These are phyloP conservation scores for Nakataea oryzae DNA, from an alignment of 2,329 filamentous ascomycete genomes.

Conservation along the genomic window DNA sequence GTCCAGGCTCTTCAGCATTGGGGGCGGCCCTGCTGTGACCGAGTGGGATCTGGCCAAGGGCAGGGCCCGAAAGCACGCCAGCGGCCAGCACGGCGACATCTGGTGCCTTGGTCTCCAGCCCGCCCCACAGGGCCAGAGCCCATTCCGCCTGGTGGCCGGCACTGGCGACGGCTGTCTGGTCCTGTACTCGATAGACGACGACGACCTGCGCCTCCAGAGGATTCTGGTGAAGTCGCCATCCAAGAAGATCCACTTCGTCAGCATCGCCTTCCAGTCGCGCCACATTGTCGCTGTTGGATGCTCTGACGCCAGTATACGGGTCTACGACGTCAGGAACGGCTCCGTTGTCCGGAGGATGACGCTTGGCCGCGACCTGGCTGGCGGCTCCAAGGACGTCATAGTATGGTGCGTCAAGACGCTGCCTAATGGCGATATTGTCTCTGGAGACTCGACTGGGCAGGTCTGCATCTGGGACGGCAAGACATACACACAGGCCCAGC, in stretches of 20 bases:
- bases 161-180: conserved; percentile 88
- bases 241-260: conserved; percentile 82
- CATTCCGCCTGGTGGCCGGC: conserved; percentile 55
- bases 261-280: conserved; percentile 79
- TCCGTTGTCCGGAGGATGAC: conserved; percentile 73
- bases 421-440: conserved; percentile 80
- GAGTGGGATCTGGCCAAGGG: conserved; percentile 89
- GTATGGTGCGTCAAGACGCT: conserved; percentile 91
- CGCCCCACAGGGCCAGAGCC: conserved; percentile 22
- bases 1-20: conserved; percentile 88
- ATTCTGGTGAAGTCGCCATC: conserved; percentile 55
- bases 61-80: conserved; percentile 68
- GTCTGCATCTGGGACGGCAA: conserved; percentile 89
- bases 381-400: conserved; percentile 74
- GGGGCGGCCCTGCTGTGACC: conserved; percentile 82
- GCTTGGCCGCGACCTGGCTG: conserved; percentile 65
- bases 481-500: conserved; percentile 79
- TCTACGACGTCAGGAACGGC: conserved; percentile 77
- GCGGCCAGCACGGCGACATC: conserved; percentile 89
- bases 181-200: conserved; percentile 75
- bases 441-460: conserved; percentile 89
- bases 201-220: conserved; percentile 70
- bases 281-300: conserved; percentile 81
- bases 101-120: conserved; percentile 94
- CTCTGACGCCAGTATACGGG: conserved; percentile 89